Evolutionary conservation across 2,329 filamentous ascomycete species (phyloP), one percentile per base, ranked within the genome.

Genomic region (Penicillium nordicum): DNA sequence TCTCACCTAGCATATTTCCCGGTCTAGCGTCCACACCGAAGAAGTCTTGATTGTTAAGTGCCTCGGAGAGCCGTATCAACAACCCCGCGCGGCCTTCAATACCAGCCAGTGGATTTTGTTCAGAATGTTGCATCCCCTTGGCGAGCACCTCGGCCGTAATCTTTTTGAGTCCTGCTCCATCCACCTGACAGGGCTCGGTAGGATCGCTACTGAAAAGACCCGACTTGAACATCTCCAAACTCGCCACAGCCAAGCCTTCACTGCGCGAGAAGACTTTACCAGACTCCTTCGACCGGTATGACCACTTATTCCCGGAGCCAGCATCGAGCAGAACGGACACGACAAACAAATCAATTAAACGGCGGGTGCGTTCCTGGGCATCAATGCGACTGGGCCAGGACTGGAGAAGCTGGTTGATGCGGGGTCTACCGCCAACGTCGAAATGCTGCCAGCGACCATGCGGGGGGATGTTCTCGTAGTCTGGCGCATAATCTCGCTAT

Each of bases 211-310:
- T 96, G 77, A 97, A 97, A 34, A 90, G 70, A 34, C 94, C 94
- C 14, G 84, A 81, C 77, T 96, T 96, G 82, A 96, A 97, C 92
- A 97, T 96, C 65, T 97, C 92, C 66, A 88, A 70, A 70, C 84
- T 87, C 42, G 86, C 86, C 10, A 88, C 86, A 9, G 92, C 92
- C 53, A 97, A 81, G 9, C 92, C 92, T 73, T 97, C 94, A 59
- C 92, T 96, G 49, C 94, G 86, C 50, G 85, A 82, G 75, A 93
- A 97, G 40, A 88, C 74, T 60, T 87, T 88, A 55, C 90, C 91
- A 62, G 92, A 95, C 69, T 96, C 92, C 61, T 87, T 87, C 70
- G 91, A 96, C 79, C 90, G 94, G 78, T 96, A 99, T 64, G 86
- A 88, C 94, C 94, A 99, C 63, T 85, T 83, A 3, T 86, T 93